Percentiles rank a stretch among this genome's conserved stretches.
Conservation (phyloP, 2,329 filamentous ascomycete species). For the Aaosphaeria arxii region DNA sequence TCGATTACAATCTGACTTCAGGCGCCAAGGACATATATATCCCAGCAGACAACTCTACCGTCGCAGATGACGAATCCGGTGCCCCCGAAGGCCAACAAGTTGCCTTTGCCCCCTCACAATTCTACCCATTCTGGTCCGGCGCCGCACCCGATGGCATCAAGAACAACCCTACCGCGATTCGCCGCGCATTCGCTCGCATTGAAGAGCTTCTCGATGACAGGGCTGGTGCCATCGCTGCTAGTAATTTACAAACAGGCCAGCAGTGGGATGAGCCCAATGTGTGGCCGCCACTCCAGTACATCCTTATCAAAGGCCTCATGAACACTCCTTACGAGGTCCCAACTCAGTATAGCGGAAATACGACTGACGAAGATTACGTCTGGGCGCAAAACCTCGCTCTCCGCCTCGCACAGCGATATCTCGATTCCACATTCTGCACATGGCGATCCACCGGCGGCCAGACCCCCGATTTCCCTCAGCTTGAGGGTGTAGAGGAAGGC, state of each 20-base stretch:
- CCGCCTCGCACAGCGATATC: conserved; percentile 61
- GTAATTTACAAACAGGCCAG: conserved; percentile 59
- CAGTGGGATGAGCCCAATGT: conserved; percentile 72
- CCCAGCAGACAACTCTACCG: conserved; percentile 41
- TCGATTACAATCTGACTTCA: conserved; percentile 67
- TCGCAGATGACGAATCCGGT: conserved; percentile 31
- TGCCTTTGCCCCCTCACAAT: conserved; percentile 57
- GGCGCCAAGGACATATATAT: conserved; percentile 55
- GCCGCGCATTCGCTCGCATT: conserved; percentile 54
- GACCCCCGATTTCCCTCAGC: conserved; percentile 40
- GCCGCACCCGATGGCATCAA: conserved; percentile 58
- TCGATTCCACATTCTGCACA: conserved; percentile 67
- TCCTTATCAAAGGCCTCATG: conserved; percentile 60
- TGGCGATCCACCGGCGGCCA: conserved; percentile 66
- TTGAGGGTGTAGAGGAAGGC: conserved; percentile 39
- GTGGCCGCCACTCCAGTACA: conserved; percentile 66
- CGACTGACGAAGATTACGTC: conserved; percentile 43
- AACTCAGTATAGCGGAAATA: conserved; percentile 47
- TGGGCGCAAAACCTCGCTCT: conserved; percentile 57
- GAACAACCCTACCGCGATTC: conserved; percentile 58
- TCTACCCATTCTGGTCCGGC: conserved; percentile 69
- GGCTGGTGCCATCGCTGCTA: conserved; percentile 59
- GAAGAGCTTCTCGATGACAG: conserved; percentile 51
- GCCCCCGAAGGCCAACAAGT: conserved; percentile 58
- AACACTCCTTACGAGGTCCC: conserved; percentile 56